Conservation (phyloP, 164 flowering plant genomes). For the Nymphaea thermarum region DNA sequence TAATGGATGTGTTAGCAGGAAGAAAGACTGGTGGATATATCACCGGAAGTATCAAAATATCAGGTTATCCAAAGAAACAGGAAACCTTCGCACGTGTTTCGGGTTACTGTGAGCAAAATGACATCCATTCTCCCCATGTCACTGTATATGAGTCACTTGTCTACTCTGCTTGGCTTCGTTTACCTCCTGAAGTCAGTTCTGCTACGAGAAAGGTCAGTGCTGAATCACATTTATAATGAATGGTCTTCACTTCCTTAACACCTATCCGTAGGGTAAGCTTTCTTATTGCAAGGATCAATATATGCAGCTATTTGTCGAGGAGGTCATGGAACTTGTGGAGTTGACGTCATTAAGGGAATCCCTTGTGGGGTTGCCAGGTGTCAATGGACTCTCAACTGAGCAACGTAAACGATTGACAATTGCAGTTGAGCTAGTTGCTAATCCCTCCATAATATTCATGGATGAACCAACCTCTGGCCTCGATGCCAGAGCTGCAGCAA, state of each 20-base stretch:
- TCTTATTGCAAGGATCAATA: background rate
- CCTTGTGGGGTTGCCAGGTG: slow-evolving; percentile 37
- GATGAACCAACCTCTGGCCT: slow-evolving; percentile 63
- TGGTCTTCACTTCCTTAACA: background rate
- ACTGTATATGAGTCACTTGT: slow-evolving; percentile 40
- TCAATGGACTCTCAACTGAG: slow-evolving; percentile 43
- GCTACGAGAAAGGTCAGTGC: slow-evolving; percentile 27
- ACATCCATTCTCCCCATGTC: slow-evolving; percentile 46
- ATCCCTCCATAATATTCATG: slow-evolving; percentile 50
- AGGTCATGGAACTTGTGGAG: slow-evolving; percentile 51
- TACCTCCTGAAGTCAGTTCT: slow-evolving; percentile 31
- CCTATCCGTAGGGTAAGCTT: background rate
- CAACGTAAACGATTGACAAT: slow-evolving; percentile 47
- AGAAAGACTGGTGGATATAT: slow-evolving; percentile 43
- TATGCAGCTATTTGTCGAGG: slow-evolving; percentile 37
- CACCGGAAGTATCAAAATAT: slow-evolving; percentile 27
- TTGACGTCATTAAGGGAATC: slow-evolving; percentile 23
- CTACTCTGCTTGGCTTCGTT: slow-evolving; percentile 49
- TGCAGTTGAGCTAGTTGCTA: slow-evolving; percentile 47
- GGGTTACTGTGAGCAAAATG: slow-evolving; percentile 49
- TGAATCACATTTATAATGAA: background rate
- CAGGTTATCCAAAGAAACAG: slow-evolving; percentile 43
- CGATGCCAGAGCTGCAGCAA: slow-evolving; percentile 53
- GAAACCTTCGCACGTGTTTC: slow-evolving; percentile 45
- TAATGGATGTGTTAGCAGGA: slow-evolving; percentile 48